Evolutionary conservation across 768 basidiomycete species (phyloP), one percentile per base, ranked within the genome.

Genomic region (Cubamyces sp.): DNA sequence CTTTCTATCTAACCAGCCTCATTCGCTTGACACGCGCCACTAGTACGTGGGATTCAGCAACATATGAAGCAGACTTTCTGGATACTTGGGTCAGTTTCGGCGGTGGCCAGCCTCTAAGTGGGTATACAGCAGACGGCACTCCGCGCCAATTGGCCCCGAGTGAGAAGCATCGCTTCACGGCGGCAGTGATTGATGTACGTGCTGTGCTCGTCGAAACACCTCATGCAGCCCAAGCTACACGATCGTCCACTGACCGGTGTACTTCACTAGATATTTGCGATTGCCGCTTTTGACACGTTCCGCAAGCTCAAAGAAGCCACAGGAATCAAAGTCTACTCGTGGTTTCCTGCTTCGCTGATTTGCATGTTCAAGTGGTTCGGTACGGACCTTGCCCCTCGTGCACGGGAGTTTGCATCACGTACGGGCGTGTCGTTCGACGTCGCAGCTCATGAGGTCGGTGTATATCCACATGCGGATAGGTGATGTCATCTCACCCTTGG

Each of bases 381-480:
- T 1, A 21, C 47, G 37, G 56, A 57, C 34, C 19, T 19, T 16
- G 11, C 25, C 5, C 45, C 45, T 5, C 21, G 2, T 21, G 56
- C 37, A 18, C 37, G 39, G 34, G 30, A 37, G 23, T 19, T 40
- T 21, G 47, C 46, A 15, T 34, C 46, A 8, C 46, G 46, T 8
- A 47, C 8, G 1, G 56, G 56, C n/a, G 47, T 57, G 11, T 57
- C 56, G 0, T 57, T 57, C 34, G 47, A 57, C 11, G 37, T 25
- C 8, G 56, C 56, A 12, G 56, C 56, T 8, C 34, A 25, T 16
- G 40, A 57, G 45, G 56, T 57, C 8, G 1, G 46, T 34, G 34
- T 34, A 1, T 5, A 11, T 34, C 11, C 34, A 11, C 4, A 7
- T 6, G 34, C 5, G 34, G 34, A 34, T 34, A 1, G 9, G 34